Evolutionary conservation across 768 basidiomycete genomes (phyloP), one percentile per base, ranked within the genome.

Genomic region (Suillus subaureus): DNA sequence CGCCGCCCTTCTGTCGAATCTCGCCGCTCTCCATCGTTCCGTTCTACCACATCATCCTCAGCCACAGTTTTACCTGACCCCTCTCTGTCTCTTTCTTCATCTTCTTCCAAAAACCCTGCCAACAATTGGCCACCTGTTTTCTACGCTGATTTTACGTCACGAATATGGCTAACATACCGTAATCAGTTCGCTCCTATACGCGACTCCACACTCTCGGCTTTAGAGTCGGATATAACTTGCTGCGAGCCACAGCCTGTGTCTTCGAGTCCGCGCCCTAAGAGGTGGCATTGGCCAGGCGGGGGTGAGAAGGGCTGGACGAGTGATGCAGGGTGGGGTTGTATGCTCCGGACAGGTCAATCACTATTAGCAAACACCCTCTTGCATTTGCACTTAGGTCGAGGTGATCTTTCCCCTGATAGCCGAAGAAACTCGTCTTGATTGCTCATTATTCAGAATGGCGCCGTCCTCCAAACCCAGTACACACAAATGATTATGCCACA

Each of bases 111-210:
- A 66, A 68, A 75, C 43, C 70, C 73, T 15, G 74, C 74, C 0
- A 77, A 72, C 16, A 80, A 85, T 71, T 94, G 93, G 93, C 92
- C 93, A 0, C 85, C 89, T 9, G 84, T 85, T 42, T 97, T 97
- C 74, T 95, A 96, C 72, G 82, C 85, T 15, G 96, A 98, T 78
- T 98, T 97, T 75, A 89, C 89, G 0, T 93, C 93, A 1, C 83
- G 91, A 7, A 82, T 97, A 61, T 97, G 94, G 91, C 84, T 96
- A 52, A 97, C 96, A 0, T 99, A 99, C 78, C 92, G 96, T 28
- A 89, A 89, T 2, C 90, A 94, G 47, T 97, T 96, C 68, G 70
- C 86, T 0, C 90, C 94, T 3, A 96, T 99, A 70, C 82, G 88
- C 51, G 90, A 94, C 74, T 82, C 81, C 0, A 77, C 82, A 23